phyloP scores from a whole-genome alignment of 1,284 basidiomycete species.

The Chalciporus sp. region DNA sequence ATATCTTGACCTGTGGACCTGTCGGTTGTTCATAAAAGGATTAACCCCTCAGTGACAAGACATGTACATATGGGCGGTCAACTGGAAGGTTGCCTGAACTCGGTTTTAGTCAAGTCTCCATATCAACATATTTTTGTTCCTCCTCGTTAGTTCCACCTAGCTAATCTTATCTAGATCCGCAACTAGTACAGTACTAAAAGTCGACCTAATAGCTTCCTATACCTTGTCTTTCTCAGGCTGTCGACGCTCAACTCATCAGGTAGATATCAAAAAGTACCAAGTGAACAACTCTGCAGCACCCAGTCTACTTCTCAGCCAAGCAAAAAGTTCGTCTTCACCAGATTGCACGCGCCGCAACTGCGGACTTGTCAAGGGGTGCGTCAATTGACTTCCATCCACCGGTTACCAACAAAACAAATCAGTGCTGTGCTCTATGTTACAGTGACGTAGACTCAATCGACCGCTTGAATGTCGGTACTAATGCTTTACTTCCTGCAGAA shows the following conservation, averaged over 20 bases:
- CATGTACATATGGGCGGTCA: too few relatives aligned
- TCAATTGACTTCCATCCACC: neutral
- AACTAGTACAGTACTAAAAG: too few relatives aligned
- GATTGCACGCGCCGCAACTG: neutral
- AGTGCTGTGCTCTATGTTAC: slow-evolving; percentile 16
- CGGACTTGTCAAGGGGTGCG: neutral
- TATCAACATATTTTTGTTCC: neutral
- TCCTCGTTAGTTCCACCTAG: neutral
- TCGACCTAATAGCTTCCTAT: too few relatives aligned
- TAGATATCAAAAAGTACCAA: neutral
- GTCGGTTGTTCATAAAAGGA: too few relatives aligned
- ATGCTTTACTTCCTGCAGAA: slow-evolving; percentile 4
- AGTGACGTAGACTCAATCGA: slow-evolving; percentile 6
- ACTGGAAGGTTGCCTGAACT: too few relatives aligned
- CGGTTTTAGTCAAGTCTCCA: neutral
- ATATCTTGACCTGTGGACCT: neutral
- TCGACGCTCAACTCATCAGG: too few relatives aligned
- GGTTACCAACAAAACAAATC: slow-evolving; percentile 24
- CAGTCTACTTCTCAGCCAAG: too few relatives aligned
- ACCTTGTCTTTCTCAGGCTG: neutral
- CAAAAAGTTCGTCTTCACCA: neutral
- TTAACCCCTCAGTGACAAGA: too few relatives aligned
- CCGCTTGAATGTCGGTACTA: too few relatives aligned
- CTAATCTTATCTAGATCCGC: neutral
- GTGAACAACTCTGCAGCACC: too few relatives aligned